A percentile compares a stretch with the other conserved stretches of the same genome.
phyloP scores from a whole-genome alignment of 1,284 basidiomycete species.

The Cryptococcus sp. region DNA sequence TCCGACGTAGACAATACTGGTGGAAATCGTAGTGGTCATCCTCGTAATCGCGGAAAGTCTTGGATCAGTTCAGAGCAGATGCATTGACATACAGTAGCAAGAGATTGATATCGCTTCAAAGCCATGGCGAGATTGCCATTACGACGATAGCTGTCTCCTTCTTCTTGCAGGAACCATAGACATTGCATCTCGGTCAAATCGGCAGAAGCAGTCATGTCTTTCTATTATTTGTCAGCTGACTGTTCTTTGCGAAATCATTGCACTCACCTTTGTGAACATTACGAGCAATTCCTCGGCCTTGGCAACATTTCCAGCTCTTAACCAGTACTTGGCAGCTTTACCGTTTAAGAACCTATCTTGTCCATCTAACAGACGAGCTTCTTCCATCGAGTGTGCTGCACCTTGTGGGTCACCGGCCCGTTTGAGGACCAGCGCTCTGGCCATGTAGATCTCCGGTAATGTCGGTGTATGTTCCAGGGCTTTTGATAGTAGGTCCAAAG shows the following conservation, averaged over 20 bases:
- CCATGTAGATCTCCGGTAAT: conserved; percentile 83
- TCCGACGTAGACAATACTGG: conserved; percentile 85
- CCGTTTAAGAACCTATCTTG: conserved; percentile 96
- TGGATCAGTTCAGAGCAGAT: conserved; percentile 4
- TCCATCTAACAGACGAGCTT: conserved; percentile 79
- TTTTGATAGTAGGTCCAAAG: conserved; percentile 63
- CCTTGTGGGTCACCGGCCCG: conserved; percentile 74
- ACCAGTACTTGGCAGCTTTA: conserved; percentile 86
- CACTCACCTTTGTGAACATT: conserved; percentile 77
- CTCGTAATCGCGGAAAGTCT: conserved; percentile 82
- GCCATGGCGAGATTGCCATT: conserved; percentile 70
- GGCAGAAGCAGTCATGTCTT: conserved; percentile 65
- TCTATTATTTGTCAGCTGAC: conserved; percentile 53
- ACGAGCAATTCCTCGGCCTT: conserved; percentile 71
- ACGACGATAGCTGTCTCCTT: conserved; percentile 67
- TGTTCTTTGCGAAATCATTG: background rate
- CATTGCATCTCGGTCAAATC: conserved; percentile 98
- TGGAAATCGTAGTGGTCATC: conserved; percentile 99
- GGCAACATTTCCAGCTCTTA: conserved; percentile 72
- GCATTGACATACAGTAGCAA: conserved; percentile 60
- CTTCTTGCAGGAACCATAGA: conserved; percentile 78
- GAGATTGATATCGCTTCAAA: conserved; percentile 76
- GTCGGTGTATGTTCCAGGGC: conserved; percentile 85
- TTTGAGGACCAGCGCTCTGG: conserved; percentile 80
- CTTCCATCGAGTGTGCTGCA: conserved; percentile 73